A percentile compares a stretch with the other conserved stretches of the same genome.
phyloP scores from a whole-genome alignment of 2,329 filamentous ascomycete genomes.

The Phyllosticta citriasiana region DNA sequence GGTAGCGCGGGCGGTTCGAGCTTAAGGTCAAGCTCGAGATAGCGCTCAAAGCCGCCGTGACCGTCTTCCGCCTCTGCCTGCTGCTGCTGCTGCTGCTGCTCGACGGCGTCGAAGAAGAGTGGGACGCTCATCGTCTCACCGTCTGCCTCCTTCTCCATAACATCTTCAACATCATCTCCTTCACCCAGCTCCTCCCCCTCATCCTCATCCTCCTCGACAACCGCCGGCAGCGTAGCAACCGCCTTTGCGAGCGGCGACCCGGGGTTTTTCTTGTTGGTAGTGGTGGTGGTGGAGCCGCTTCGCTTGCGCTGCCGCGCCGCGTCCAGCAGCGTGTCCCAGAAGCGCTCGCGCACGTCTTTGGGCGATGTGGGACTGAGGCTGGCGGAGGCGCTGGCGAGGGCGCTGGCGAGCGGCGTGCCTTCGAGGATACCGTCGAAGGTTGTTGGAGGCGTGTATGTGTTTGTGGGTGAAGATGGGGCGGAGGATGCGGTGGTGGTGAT shows the following conservation, averaged over 20 bases:
- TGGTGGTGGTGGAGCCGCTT: neutral
- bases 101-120: neutral
- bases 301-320: slow-evolving; percentile 19
- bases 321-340: slow-evolving; percentile 20
- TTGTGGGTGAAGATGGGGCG: neutral
- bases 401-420: neutral
- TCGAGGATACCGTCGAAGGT: slow-evolving; percentile 14
- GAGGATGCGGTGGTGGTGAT: no score
- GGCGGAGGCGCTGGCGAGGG: slow-evolving; percentile 9
- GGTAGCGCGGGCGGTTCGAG: neutral
- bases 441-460: neutral
- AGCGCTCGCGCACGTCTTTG: slow-evolving; percentile 14
- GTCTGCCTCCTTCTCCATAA: no score
- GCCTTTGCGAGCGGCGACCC: neutral
- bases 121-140: neutral
- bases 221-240: neutral
- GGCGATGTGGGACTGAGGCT: slow-evolving; percentile 10
- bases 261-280: neutral
- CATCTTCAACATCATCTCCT: no score
- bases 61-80: no score
- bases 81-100: neutral
- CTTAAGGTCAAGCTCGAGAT: neutral
- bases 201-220: neutral
- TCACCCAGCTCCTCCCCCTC: neutral
- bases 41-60: no score